Conservation (phyloP, 148 eudicot species). For the Chenopodium formosanum region DNA sequence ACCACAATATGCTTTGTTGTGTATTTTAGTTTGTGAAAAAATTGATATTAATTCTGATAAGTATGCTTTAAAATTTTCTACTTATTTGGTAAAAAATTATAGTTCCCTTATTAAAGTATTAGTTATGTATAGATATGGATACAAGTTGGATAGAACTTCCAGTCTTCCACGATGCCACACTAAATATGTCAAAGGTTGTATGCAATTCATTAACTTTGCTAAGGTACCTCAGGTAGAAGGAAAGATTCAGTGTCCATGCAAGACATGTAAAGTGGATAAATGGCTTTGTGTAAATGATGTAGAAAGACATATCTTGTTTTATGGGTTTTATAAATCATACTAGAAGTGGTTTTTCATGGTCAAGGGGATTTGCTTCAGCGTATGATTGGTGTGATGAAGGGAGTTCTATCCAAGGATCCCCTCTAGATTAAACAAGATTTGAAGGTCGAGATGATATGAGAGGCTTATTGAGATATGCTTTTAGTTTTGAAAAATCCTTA, state of each 20-base stretch:
- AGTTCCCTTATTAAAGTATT: no score
- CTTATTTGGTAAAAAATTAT: no score
- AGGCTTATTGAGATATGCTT: background rate
- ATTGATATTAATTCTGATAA: no score
- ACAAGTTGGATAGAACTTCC: background rate
- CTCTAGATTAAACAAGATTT: no score
- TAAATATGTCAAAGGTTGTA: background rate
- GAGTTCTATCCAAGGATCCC: background rate
- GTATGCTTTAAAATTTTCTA: no score
- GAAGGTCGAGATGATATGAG: background rate
- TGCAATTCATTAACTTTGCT: background rate
- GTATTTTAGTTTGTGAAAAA: no score
- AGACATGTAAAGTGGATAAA: background rate
- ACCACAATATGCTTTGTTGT: no score
- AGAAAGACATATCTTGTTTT: background rate
- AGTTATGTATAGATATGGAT: background rate
- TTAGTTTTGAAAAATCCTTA: background rate
- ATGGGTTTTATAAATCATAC: background rate
- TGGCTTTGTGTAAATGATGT: background rate
- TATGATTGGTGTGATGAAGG: background rate
- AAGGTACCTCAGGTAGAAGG: background rate
- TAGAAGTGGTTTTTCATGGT: slow-evolving; percentile 6
- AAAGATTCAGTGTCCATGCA: background rate
- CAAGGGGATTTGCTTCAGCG: background rate
- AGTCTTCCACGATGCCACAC: background rate